Evolutionary conservation across 139 green algal genomes (phyloP), one percentile per base, ranked within the genome.

Genomic region (Coccomyxa sp.): DNA sequence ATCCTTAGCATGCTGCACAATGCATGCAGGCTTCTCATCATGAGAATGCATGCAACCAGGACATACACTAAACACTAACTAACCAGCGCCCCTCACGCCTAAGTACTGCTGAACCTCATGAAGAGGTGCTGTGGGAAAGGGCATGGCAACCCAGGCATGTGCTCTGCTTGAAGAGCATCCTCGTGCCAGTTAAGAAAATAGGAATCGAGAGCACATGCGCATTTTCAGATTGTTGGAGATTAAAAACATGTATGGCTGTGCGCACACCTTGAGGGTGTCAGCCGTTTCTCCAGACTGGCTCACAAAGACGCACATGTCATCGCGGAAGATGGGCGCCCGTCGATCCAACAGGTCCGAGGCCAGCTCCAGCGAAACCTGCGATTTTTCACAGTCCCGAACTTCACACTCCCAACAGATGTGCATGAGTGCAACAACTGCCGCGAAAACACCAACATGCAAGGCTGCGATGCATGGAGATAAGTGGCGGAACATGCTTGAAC

Each of bases 281-380:
- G 96, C 95, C 13, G 96, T 99, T 90, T 99, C 96, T 13, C 96
- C 96, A 27, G 82, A 93, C 89, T 99, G 96, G 67, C 85, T 94
- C 28, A 98, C 89, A 85, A 99, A 98, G 10, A 99, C 89, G 88
- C 88, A 94, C 13, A 93, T 95, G 91, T 99, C 96, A 83, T 99
- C 96, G 16, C 96, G 84, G 84, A 94, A 95, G 82, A 99, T 96
- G 38, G 96, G 96, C 79, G 88, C 91, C 27, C 87, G 82, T 27
- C 96, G 86, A 89, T 99, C 96, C 79, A 98, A 79, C 66, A 99
- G 87, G 86, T 99, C 96, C 0, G 85, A 94, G 0, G 96, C 96
- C 63, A 99, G 89, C 93, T 99, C 96, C 85, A 98, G 86, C 51
- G 92, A 88, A 59, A 98, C 95, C 12, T 96, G 95, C 81, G 98